phyloP scores from a whole-genome alignment of 345 rosid species.

The Populus euphratica region DNA sequence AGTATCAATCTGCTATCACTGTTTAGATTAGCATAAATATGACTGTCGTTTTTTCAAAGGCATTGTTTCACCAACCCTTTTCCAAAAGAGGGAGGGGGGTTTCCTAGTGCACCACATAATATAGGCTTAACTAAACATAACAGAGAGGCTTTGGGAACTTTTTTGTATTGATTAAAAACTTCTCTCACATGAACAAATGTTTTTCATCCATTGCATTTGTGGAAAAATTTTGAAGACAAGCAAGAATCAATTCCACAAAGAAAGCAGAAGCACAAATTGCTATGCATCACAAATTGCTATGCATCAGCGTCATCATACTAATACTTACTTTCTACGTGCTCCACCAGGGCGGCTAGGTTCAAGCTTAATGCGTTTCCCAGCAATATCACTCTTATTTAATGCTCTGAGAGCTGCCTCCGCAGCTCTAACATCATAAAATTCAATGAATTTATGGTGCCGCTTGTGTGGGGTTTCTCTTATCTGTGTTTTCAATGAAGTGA shows the following conservation, averaged over 20 bases:
- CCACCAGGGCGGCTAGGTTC: slow-evolving; percentile 99
- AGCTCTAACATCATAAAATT: slow-evolving; percentile 87
- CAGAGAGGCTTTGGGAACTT: not conserved
- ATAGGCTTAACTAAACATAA: not conserved
- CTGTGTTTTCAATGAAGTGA: slow-evolving; percentile 40
- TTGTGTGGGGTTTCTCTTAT: slow-evolving; percentile 95
- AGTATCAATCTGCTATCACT: not conserved
- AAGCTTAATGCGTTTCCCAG: slow-evolving; percentile 94
- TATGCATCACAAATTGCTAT: not conserved
- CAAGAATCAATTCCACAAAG: not conserved
- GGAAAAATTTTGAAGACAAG: not conserved
- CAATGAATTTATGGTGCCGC: slow-evolving; percentile 86
- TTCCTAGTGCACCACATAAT: not conserved
- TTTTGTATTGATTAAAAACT: not conserved
- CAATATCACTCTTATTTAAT: slow-evolving; percentile 86
- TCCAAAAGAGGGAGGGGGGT: not conserved
- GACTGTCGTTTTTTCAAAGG: not conserved
- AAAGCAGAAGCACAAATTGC: not conserved
- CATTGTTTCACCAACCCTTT: not conserved
- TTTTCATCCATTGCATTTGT: not conserved
- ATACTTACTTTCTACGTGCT: slow-evolving; percentile 69
- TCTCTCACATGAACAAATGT: not conserved
- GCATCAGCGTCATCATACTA: not conserved
- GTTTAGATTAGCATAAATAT: not conserved
- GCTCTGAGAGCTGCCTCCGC: slow-evolving; percentile 88